These are phyloP conservation scores for Aspergillus clavatus DNA, from an alignment of 2,329 filamentous ascomycete genomes.

Conservation along the genomic window DNA sequence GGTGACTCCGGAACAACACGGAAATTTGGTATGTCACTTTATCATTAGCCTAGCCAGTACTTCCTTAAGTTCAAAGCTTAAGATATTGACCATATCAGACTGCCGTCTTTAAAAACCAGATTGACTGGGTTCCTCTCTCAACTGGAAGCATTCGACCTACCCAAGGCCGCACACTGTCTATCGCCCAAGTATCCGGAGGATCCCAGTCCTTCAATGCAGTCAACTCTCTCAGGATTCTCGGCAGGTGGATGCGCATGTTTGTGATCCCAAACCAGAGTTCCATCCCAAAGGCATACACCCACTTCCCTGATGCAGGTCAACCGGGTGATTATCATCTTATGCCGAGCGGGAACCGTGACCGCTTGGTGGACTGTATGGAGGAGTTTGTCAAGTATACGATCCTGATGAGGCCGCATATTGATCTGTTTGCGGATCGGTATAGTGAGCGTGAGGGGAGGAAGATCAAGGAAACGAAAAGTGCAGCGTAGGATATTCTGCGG, in stretches of 20 bases:
- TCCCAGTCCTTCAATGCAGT: constrained; percentile 65
- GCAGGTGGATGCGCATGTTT: constrained; percentile 68
- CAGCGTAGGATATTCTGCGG: too few relatives aligned
- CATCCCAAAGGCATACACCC: constrained; percentile 59
- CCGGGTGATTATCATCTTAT: constrained; percentile 49
- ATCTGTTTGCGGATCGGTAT: constrained; percentile 58
- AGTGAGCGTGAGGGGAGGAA: constrained; percentile 53
- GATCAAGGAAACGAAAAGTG: too few relatives aligned
- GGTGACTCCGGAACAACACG: constrained; percentile 63
- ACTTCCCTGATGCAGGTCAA: constrained; percentile 49
- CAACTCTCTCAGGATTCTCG: constrained; percentile 60
- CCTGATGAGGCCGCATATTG: constrained; percentile 58
- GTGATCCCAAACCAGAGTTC: constrained; percentile 62
- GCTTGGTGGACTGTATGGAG: constrained; percentile 64
- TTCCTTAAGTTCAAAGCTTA: background rate
- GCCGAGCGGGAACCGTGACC: constrained; percentile 54
- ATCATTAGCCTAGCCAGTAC: background rate
- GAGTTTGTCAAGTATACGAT: constrained; percentile 67
- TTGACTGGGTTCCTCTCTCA: constrained; percentile 64
- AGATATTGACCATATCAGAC: constrained; percentile 49
- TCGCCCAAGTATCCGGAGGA: constrained; percentile 60
- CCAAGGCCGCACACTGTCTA: constrained; percentile 59
- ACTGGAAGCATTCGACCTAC: constrained; percentile 61
- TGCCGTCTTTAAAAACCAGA: constrained; percentile 64
- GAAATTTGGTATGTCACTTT: constrained; percentile 48